A percentile compares a stretch with the other conserved stretches of the same genome.
These are phyloP conservation scores for Mycena sanguinolenta DNA, from an alignment of 768 basidiomycete genomes.

Conservation along the genomic window DNA sequence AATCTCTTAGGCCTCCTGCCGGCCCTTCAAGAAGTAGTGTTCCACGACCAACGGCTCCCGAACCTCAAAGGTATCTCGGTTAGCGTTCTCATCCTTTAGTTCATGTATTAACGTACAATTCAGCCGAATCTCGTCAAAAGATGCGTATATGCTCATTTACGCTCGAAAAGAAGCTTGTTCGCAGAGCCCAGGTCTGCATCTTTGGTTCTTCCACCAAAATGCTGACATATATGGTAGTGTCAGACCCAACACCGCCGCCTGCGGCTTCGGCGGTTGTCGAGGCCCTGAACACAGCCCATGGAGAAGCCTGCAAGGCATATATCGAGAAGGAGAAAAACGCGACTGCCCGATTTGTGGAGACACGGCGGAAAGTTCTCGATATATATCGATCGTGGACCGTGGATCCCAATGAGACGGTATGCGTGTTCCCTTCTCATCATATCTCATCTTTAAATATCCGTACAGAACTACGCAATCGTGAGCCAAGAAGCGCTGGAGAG, in stretches of 20 bases:
- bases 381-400: slow-evolving; percentile 77
- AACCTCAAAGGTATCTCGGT: slow-evolving; percentile 23
- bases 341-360: slow-evolving; percentile 60
- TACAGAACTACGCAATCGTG: slow-evolving; percentile 67
- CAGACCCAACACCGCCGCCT: slow-evolving; percentile 60
- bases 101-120: not conserved
- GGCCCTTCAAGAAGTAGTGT: slow-evolving; percentile 18
- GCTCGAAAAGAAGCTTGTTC: slow-evolving; percentile 57
- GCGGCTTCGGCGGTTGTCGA: slow-evolving; percentile 68
- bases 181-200: slow-evolving; percentile 23
- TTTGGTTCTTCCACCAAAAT: slow-evolving; percentile 27
- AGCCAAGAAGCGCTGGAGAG: slow-evolving; percentile 70
- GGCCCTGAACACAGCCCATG: slow-evolving; percentile 67
- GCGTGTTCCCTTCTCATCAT: slow-evolving; percentile 15
- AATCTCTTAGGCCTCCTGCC: slow-evolving; percentile 1
- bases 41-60: not conserved
- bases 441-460: not conserved
- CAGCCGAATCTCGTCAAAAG: slow-evolving; percentile 78
- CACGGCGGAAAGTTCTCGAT: slow-evolving; percentile 66
- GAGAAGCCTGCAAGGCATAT: slow-evolving; percentile 65
- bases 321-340: slow-evolving; percentile 59
- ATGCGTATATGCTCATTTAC: slow-evolving; percentile 97
- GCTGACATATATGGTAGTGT: slow-evolving; percentile 10
- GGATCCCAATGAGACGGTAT: slow-evolving; percentile 61
- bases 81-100: not conserved